Conservation (phyloP, 768 basidiomycete species). For the Mycena indigotica region DNA sequence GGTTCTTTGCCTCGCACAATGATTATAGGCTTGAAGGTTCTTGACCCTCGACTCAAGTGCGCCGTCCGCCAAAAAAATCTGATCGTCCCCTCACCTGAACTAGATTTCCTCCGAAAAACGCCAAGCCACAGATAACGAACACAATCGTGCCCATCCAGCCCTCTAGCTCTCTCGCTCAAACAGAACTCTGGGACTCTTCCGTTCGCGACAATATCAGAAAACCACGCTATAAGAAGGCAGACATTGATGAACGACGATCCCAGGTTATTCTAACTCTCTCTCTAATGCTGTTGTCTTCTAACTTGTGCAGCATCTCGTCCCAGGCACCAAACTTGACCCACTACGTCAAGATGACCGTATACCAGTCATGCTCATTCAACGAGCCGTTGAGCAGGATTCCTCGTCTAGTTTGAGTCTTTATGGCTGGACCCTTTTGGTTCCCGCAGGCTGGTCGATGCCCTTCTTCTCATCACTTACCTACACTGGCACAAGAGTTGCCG, state of each 20-base stretch:
- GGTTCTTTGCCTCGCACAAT: slow-evolving; percentile 72
- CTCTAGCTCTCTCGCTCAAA: slow-evolving; percentile 57
- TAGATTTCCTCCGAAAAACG: slow-evolving; percentile 86
- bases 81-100: background rate
- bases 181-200: slow-evolving; percentile 73
- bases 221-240: slow-evolving; percentile 77
- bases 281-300: background rate
- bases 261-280: slow-evolving; percentile 47
- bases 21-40: slow-evolving; percentile 74
- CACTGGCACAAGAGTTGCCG: slow-evolving; percentile 83
- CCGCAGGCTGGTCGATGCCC: slow-evolving; percentile 88
- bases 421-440: slow-evolving; percentile 88
- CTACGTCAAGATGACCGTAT: slow-evolving; percentile 78
- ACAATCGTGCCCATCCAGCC: slow-evolving; percentile 51
- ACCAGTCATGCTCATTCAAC: slow-evolving; percentile 82
- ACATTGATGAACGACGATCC: slow-evolving; percentile 80
- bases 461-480: slow-evolving; percentile 81
- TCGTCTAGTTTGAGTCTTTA: slow-evolving; percentile 53
- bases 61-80: slow-evolving; percentile 23
- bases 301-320: slow-evolving; percentile 62
- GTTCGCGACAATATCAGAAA: slow-evolving; percentile 53
- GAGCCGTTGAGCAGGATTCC: slow-evolving; percentile 53
- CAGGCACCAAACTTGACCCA: slow-evolving; percentile 72
- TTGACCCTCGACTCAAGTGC: slow-evolving; percentile 87
- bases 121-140: slow-evolving; percentile 41